These are phyloP conservation scores for Rubia occidens DNA, from an alignment of 305 asterid genomes.

Conservation along the genomic window DNA sequence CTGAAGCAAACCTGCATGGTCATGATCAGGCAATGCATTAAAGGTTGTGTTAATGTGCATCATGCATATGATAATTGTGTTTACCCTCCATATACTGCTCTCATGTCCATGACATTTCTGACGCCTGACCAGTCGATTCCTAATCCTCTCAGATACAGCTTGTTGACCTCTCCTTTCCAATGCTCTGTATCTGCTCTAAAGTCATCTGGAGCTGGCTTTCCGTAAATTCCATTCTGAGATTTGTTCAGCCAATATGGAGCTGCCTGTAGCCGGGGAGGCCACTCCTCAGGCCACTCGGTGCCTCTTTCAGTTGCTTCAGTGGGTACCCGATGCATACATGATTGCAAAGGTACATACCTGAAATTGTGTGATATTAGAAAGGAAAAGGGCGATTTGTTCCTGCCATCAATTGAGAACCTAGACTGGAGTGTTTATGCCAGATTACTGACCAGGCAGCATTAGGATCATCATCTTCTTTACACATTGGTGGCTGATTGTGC, in stretches of 20 bases:
- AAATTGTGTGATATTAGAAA: constrained; percentile 8
- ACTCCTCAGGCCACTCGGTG: constrained; percentile 72
- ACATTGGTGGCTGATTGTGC: constrained; percentile 50
- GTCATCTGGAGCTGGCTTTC: constrained; percentile 83
- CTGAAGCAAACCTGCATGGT: constrained; percentile 76
- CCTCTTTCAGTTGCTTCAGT: constrained; percentile 54
- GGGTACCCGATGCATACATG: constrained; percentile 71
- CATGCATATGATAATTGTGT: neutral
- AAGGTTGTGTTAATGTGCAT: neutral
- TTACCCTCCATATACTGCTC: constrained; percentile 97
- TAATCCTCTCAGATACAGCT: constrained; percentile 47
- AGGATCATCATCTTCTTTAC: constrained; percentile 67
- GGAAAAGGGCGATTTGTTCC: neutral
- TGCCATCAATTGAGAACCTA: neutral
- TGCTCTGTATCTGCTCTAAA: constrained; percentile 54
- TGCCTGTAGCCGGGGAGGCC: constrained; percentile 58
- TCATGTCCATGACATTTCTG: constrained; percentile 86
- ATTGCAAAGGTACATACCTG: constrained; percentile 79
- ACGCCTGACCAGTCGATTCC: constrained; percentile 73
- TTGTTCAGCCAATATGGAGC: constrained; percentile 74
- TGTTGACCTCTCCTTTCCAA: constrained; percentile 59
- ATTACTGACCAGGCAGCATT: constrained; percentile 66
- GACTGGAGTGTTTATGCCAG: neutral
- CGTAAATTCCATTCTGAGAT: constrained; percentile 66
- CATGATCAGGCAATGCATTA: neutral